Conservation (phyloP, 73 alveolate species). For the Tetrahymena thermophila region DNA sequence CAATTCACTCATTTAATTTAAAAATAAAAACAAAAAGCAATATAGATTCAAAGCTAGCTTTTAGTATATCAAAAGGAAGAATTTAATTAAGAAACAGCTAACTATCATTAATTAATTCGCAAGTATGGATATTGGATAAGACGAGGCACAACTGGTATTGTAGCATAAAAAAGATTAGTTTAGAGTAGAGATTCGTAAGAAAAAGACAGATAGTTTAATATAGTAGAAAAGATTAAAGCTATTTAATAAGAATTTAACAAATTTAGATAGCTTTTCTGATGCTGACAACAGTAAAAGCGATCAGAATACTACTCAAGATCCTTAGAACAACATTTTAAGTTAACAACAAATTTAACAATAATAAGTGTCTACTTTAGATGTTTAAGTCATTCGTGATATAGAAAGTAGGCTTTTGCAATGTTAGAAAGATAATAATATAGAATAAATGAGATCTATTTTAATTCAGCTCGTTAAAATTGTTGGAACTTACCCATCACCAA, state of each 20-base stretch:
- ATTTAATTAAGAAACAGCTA: not conserved
- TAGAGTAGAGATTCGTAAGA: not conserved
- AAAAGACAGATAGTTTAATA: not conserved
- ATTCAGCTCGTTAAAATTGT: not conserved
- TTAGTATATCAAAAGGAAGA: not conserved
- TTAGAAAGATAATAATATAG: not conserved
- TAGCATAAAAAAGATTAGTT: not conserved
- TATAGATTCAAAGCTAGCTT: not conserved
- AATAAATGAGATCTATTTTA: not conserved
- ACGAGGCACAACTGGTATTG: not conserved
- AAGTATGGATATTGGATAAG: not conserved
- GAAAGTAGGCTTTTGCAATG: not conserved
- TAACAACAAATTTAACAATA: not conserved
- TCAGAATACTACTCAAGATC: not conserved
- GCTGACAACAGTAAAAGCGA: not conserved
- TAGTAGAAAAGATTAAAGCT: not conserved
- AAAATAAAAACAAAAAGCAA: too few relatives aligned
- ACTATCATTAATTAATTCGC: not conserved
- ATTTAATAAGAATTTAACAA: not conserved
- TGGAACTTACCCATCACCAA: not conserved
- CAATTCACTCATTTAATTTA: too few relatives aligned
- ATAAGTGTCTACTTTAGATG: constrained; percentile 1
- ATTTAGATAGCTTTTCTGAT: not conserved
- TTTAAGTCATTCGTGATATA: not conserved
- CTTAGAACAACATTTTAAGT: not conserved